Conservation (phyloP, 495 filamentous ascomycete genomes). For the Penicillium odoratum region DNA sequence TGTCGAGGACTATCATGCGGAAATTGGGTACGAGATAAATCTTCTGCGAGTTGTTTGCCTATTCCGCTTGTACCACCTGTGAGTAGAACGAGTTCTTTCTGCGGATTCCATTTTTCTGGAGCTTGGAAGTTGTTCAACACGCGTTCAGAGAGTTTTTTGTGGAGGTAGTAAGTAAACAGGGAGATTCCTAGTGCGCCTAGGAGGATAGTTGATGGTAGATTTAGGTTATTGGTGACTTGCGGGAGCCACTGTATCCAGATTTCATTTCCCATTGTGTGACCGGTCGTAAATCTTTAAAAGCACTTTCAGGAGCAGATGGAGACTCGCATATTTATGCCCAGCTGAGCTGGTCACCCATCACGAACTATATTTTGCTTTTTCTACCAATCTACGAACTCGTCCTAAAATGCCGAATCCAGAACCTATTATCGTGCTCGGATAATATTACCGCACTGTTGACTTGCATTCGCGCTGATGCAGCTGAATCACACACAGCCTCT, state of each 20-base stretch:
- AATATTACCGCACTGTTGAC: no score
- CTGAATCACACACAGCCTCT: no score
- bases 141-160: background rate
- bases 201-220: background rate
- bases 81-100: background rate
- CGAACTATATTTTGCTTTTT: no score
- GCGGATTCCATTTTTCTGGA: background rate
- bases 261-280: background rate
- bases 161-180: background rate
- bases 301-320: no score
- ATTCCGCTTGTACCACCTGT: conserved; percentile 4
- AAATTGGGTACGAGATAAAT: background rate
- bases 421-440: no score
- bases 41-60: conserved; percentile 2
- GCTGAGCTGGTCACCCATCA: no score
- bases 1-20: conserved; percentile 4
- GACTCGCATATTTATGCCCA: no score
- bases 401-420: no score
- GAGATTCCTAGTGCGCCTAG: background rate
- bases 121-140: background rate
- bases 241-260: background rate
- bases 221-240: background rate
- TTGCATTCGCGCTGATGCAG: no score
- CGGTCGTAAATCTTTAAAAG: no score
- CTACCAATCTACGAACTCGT: no score